Percentiles rank a stretch among this genome's conserved stretches.
phyloP scores from a whole-genome alignment of 176 grass and related monocot species.

The Zoysia japonica region DNA sequence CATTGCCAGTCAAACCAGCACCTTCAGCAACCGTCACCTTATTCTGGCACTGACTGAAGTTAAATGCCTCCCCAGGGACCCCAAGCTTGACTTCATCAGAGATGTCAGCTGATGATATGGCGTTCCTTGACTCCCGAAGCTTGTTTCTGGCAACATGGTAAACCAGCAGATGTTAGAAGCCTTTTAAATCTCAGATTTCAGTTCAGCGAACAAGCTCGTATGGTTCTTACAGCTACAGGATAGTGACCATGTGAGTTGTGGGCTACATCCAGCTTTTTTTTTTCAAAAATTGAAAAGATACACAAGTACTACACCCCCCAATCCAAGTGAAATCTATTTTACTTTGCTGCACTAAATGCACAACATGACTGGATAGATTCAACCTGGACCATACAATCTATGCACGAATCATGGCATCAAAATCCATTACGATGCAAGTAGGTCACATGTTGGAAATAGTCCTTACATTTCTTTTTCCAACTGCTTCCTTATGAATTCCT shows the following conservation, averaged over 20 bases:
- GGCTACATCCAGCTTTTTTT: background rate
- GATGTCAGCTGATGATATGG: conserved; percentile 78
- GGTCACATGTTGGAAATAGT: background rate
- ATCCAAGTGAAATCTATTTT: background rate
- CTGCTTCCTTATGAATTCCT: conserved; percentile 98
- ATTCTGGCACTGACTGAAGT: conserved; percentile 80
- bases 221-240: background rate
- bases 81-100: conserved; percentile 68
- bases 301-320: background rate
- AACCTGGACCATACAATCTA: background rate
- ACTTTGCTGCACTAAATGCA: conserved; percentile 9
- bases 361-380: background rate
- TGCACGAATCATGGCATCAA: background rate
- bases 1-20: conserved; percentile 61
- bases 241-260: background rate
- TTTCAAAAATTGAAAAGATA: background rate
- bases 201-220: background rate
- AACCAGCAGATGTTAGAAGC: background rate
- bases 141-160: conserved; percentile 66
- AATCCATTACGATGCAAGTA: background rate
- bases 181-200: background rate
- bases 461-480: conserved; percentile 96
- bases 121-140: conserved; percentile 76
- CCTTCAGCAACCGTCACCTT: conserved; percentile 71
- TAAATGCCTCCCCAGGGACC: conserved; percentile 64